Evolutionary conservation across 306 rosid genomes (phyloP), one percentile per base, ranked within the genome.

Genomic region (Mimosa bimucronata): DNA sequence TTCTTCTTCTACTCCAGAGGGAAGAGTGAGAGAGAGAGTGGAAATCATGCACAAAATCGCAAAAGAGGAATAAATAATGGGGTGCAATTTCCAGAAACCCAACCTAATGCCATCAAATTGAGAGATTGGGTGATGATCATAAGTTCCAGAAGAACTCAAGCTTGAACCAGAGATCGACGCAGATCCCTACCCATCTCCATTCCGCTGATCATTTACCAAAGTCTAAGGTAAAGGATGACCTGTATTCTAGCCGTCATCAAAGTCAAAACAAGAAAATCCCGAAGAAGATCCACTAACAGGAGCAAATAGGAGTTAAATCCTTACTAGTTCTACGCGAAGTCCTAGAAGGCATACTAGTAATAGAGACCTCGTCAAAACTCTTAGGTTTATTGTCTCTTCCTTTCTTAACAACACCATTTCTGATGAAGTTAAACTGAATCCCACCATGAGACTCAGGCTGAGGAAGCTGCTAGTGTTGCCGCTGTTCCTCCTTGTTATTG

Each of bases 211-310:
- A 74, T 69, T 71, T 60, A 68, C 74, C n/a, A n/a, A n/a, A n/a
- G n/a, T n/a, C n/a, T n/a, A 84, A 45, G 98, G 98, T 65, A 94
- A 82, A 29, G 97, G 98, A 73, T 75, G 83, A 6, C 88, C 85
- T 55, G 65, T 83, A 28, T 46, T 74, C 75, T 87, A 84, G 12
- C 48, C 71, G 42, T 85, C 85, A 73, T 85, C 90, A 12, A 85
- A 89, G 58, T 86, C 94, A 55, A 84, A 90, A 71, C 91, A 86
- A 1, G 74, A 86, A 41, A 88, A 88, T 12, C 79, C 91, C 57
- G 85, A 73, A 26, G 87, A 52, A 11, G 83, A 31, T 3, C 84
- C 90, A 67, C 61, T 73, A n/a, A 37, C 65, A 8, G 18, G 81
- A 12, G 67, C 50, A 12, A 62, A 45, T 5, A 41, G 74, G 78